Percentiles rank a stretch among this genome's conserved stretches.
Conservation (phyloP, 345 rosid genomes). For the Psidium friedrichsthalianum region DNA sequence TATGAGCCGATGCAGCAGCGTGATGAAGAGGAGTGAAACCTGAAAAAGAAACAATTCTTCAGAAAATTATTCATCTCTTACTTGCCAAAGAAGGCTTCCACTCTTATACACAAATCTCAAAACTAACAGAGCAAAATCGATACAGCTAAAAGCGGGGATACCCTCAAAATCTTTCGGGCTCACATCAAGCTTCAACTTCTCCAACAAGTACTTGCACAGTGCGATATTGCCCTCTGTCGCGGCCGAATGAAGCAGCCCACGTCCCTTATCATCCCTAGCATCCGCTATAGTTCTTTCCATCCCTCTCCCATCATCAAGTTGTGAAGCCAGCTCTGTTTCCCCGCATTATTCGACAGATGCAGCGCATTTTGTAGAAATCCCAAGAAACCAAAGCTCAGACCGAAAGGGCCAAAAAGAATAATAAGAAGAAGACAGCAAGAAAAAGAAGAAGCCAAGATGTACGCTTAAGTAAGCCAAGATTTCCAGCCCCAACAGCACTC, state of each 20-base stretch:
- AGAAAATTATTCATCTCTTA: not conserved
- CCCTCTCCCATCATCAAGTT: slow-evolving; percentile 74
- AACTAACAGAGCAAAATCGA: not conserved
- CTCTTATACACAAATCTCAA: not conserved
- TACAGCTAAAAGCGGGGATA: not conserved
- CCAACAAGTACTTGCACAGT: slow-evolving; percentile 66
- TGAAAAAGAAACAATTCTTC: slow-evolving; percentile 6
- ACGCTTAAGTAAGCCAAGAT: slow-evolving; percentile 75
- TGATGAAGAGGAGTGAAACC: slow-evolving; percentile 88
- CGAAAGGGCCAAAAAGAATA: too few relatives aligned
- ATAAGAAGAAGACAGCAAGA: not conserved
- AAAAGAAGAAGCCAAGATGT: slow-evolving; percentile 8
- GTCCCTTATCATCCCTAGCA: slow-evolving; percentile 73
- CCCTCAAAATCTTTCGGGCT: slow-evolving; percentile 74
- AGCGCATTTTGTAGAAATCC: not conserved
- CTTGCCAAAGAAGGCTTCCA: not conserved
- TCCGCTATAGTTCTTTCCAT: slow-evolving; percentile 51
- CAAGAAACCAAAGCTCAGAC: not conserved
- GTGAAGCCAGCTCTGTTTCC: slow-evolving; percentile 42
- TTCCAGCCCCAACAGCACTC: slow-evolving; percentile 56
- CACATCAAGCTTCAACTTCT: slow-evolving; percentile 60
- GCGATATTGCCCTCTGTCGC: slow-evolving; percentile 76
- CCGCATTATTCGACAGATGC: not conserved
- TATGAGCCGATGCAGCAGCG: slow-evolving; percentile 79
- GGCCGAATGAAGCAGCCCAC: slow-evolving; percentile 85